Conservation (phyloP, 148 eudicot genomes). For the Vaccinium vitisidaea region DNA sequence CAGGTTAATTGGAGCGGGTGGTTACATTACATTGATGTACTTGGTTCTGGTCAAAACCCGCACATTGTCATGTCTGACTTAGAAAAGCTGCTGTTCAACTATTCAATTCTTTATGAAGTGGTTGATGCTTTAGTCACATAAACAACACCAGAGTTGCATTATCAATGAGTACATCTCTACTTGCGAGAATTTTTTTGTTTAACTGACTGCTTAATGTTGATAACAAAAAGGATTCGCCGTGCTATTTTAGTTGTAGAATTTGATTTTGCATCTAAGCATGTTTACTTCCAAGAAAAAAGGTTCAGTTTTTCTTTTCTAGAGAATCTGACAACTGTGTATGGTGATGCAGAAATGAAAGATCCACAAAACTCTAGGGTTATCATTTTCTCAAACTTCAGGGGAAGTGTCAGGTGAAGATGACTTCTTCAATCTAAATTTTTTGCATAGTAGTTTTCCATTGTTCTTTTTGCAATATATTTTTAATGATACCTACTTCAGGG, state of each 20-base stretch:
- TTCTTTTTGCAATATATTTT: neutral
- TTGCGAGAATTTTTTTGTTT: neutral
- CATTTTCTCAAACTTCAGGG: slow-evolving; percentile 91
- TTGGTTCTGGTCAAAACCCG: neutral
- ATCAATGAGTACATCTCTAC: neutral
- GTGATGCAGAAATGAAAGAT: slow-evolving; percentile 65
- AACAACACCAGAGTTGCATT: neutral
- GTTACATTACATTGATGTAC: neutral
- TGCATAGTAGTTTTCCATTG: neutral
- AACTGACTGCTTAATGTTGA: neutral
- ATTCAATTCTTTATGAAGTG: neutral
- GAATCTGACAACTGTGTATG: slow-evolving; percentile 16
- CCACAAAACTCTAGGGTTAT: slow-evolving; percentile 85
- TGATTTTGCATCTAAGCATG: neutral
- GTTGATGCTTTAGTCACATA: neutral
- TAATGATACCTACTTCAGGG: slow-evolving; percentile 44
- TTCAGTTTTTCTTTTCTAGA: slow-evolving; percentile 3
- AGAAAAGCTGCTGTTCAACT: neutral
- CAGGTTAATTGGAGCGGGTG: too few relatives aligned
- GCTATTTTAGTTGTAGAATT: neutral
- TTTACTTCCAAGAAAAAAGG: neutral
- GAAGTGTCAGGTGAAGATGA: slow-evolving; percentile 80
- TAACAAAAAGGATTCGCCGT: neutral
- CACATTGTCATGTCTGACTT: neutral
- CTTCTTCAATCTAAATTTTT: slow-evolving; percentile 5